Evolutionary conservation across 805 yeast genomes (phyloP).

Genomic region (Saccharomycopsis lassenensis): DNA sequence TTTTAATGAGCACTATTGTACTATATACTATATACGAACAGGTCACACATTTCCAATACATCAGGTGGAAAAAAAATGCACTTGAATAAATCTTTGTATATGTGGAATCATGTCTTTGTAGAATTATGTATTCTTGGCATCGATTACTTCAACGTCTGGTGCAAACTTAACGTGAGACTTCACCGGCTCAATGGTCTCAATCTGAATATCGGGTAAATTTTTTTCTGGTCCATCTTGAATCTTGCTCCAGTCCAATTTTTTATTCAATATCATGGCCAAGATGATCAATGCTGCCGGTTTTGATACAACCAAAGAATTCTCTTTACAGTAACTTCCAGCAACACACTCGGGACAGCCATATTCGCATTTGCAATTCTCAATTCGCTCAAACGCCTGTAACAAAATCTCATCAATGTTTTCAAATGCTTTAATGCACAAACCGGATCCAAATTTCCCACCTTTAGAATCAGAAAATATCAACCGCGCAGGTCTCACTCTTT

Average conservation of each 20-base stretch:
- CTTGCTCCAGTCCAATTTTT: slow-evolving; percentile 29
- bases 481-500: slow-evolving; percentile 76
- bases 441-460: slow-evolving; percentile 75
- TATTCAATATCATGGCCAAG: slow-evolving; percentile 49
- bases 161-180: slow-evolving; percentile 49
- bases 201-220: slow-evolving; percentile 20
- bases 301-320: slow-evolving; percentile 70
- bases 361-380: slow-evolving; percentile 57
- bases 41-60: no score
- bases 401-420: slow-evolving; percentile 64
- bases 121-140: slow-evolving; percentile 26
- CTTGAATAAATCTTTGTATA: no score
- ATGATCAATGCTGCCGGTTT: slow-evolving; percentile 76
- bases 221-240: slow-evolving; percentile 15
- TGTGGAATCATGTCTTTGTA: slow-evolving; percentile 14
- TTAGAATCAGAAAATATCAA: slow-evolving; percentile 73
- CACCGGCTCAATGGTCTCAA: slow-evolving; percentile 59
- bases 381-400: slow-evolving; percentile 43
- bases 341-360: slow-evolving; percentile 73
- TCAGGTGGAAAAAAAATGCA: no score
- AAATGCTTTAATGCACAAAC: slow-evolving; percentile 69
- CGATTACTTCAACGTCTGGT: slow-evolving; percentile 45
- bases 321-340: slow-evolving; percentile 74
- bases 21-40: no score
- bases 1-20: no score